A percentile compares a stretch with the other conserved stretches of the same genome.
phyloP scores from a whole-genome alignment of 352 stramenopile genomes.

The Thraustotheca clavata region DNA sequence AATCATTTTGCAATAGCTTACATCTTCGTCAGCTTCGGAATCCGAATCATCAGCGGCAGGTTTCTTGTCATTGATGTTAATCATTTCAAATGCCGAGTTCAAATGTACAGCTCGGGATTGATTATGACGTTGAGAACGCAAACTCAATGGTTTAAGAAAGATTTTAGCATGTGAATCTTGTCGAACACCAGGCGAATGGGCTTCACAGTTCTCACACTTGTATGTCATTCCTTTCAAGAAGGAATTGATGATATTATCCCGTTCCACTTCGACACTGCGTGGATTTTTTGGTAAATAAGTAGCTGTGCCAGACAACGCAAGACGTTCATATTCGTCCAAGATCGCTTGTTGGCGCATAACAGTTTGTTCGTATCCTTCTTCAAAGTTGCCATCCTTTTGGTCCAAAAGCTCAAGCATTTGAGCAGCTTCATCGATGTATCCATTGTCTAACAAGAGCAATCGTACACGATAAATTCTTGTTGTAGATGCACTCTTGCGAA shows the following conservation, averaged over 20 bases:
- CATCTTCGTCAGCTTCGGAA: slow-evolving; percentile 60
- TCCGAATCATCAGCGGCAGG: slow-evolving; percentile 41
- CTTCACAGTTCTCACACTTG: slow-evolving; percentile 96
- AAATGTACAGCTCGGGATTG: slow-evolving; percentile 76
- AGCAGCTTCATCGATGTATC: slow-evolving; percentile 72
- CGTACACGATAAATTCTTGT: slow-evolving; percentile 84
- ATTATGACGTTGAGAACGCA: slow-evolving; percentile 71
- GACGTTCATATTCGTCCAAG: slow-evolving; percentile 83
- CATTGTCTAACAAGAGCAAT: slow-evolving; percentile 87
- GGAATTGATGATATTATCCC: slow-evolving; percentile 72
- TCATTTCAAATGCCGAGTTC: slow-evolving; percentile 72
- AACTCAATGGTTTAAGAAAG: slow-evolving; percentile 89
- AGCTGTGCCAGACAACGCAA: slow-evolving; percentile 48
- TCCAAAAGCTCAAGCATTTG: slow-evolving; percentile 73
- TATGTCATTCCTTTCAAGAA: slow-evolving; percentile 90
- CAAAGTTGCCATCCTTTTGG: slow-evolving; percentile 78
- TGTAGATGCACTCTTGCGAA: slow-evolving; percentile 67
- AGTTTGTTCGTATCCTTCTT: slow-evolving; percentile 58
- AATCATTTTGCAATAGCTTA: neutral
- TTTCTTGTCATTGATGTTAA: slow-evolving; percentile 43
- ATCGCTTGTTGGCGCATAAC: slow-evolving; percentile 79
- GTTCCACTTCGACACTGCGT: slow-evolving; percentile 57
- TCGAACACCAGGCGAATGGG: slow-evolving; percentile 91
- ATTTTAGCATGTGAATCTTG: slow-evolving; percentile 98
- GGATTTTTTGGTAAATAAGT: slow-evolving; percentile 37